Evolutionary conservation across 305 asterid species (phyloP), one percentile per base, ranked within the genome.

Genomic region (Fraxinus platypoda): DNA sequence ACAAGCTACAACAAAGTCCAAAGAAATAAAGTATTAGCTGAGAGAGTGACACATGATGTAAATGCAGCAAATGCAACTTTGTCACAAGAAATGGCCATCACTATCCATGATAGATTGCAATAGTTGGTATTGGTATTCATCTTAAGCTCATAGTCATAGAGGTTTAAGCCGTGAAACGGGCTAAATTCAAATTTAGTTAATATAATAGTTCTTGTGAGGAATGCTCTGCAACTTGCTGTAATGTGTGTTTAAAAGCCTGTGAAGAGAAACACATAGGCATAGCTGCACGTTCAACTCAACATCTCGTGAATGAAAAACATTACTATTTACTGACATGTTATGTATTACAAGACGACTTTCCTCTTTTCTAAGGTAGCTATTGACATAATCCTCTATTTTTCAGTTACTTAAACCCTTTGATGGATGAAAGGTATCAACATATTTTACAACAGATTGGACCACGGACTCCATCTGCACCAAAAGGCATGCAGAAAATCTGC

Each of bases 11-110:
- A 77, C 80, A 85, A 43, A 68, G 74, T 87, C 73, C 33, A 57
- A 17, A 70, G 12, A 43, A 84, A 87, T 8, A 91, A 85, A 81
- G 80, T 78, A 35, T 80, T 90, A 80, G 93, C 89, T 5, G 91
- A 89, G 84, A 87, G 85, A 19, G 19, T 86, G 82, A 77, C 82
- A 77, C 82, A 82, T 76, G 77, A 28, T 52, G 52, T 52, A 0
- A 78, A 62, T 81, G 33, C 66, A 35, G 15, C 31, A 21, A 7
- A 34, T 82, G 76, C 78, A 34, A 25, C 89, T 83, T 35, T 38
- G 38, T 66, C 84, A 26, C 84, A 79, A 83, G 91, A 87, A 87
- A 79, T 38, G 77, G 49, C 38, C 6, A 76, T 66, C 76, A 84
- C 77, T 87, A 75, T 23, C 6, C 2, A 26, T 75, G 21, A 0